These are phyloP conservation scores for Monilinia fructicola DNA, from an alignment of 2,329 filamentous ascomycete genomes.

Conservation along the genomic window DNA sequence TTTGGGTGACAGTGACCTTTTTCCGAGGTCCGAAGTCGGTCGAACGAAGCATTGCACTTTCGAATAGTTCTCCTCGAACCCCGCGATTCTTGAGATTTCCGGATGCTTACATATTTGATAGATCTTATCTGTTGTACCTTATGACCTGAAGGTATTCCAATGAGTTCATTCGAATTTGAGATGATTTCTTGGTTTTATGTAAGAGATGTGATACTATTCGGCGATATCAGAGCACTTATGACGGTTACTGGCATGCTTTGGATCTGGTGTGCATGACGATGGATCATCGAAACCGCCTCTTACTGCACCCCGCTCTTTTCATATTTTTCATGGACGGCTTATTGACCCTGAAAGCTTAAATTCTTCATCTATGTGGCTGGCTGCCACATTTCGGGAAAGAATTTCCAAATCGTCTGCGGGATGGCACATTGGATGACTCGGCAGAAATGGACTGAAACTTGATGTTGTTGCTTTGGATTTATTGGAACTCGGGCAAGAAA, in stretches of 20 bases:
- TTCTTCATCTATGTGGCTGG: not conserved
- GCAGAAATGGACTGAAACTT: not conserved
- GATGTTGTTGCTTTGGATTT: not conserved
- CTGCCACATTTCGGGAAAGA: not conserved
- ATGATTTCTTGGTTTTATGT: slow-evolving; percentile 10
- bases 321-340: not conserved
- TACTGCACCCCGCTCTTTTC: slow-evolving; percentile 11
- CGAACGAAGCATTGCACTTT: slow-evolving; percentile 4
- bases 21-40: slow-evolving; percentile 17
- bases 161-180: not conserved
- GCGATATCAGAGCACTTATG: not conserved
- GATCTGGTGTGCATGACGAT: slow-evolving; percentile 18
- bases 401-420: not conserved
- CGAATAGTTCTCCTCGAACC: not conserved
- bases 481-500: not conserved
- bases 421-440: not conserved
- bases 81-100: not conserved
- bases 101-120: slow-evolving; percentile 11
- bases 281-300: slow-evolving; percentile 15
- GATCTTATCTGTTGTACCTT: slow-evolving; percentile 8
- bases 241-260: slow-evolving; percentile 8
- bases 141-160: slow-evolving; percentile 12
- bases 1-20: not conserved
- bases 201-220: slow-evolving; percentile 18
- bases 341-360: slow-evolving; percentile 16